Base-by-base conservation (phyloP, 1,139 yeast species). In the Zygosaccharomyces sapae region DNA sequence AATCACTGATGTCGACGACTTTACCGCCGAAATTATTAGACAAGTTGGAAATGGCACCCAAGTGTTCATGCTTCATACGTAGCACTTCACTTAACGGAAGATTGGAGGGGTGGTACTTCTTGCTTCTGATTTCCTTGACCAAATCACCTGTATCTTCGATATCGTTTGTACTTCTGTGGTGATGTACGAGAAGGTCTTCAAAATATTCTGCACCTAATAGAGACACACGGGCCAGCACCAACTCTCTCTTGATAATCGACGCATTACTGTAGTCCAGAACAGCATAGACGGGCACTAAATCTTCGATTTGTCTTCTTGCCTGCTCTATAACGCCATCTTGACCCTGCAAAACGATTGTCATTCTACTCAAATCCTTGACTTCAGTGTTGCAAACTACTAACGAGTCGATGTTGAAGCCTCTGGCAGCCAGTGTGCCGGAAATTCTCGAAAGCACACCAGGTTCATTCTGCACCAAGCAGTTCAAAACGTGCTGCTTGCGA, bases 251-350 rank as follows among this genome's bases (percentile, higher is more conserved):
- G 66, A 92, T 89, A 60, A 89, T 86, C 63, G 90, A 89, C 30
- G 96, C 83, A 63, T 87, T 81, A 48, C 96, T 79, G 72, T 92
- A 92, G 71, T 92, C 97, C 67, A 92, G 76, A 35, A 92, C 98
- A 5, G 98, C 98, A 74, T 95, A 92, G 34, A 92, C 97, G 4
- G 98, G 98, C 22, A 92, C 98, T 65, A 92, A 77, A 63, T 92
- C 97, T 72, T 92, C 98, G 56, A 92, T 86, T 70, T 92, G 98
- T 68, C 97, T 83, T 68, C 98, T 81, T n/a, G 97, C 97, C 73
- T 92, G 98, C 69, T 92, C 98, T 59, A 92, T 85, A 50, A 92
- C 92, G 22, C 95, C 96, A 63, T 90, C 96, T 67, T 89, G 95
- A 51, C 97, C 98, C 51, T 83, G 84, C 62, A 92, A 76, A 29